Evolutionary conservation across 257 asterid species (phyloP).

Genomic region (Capsicum baccatum): DNA sequence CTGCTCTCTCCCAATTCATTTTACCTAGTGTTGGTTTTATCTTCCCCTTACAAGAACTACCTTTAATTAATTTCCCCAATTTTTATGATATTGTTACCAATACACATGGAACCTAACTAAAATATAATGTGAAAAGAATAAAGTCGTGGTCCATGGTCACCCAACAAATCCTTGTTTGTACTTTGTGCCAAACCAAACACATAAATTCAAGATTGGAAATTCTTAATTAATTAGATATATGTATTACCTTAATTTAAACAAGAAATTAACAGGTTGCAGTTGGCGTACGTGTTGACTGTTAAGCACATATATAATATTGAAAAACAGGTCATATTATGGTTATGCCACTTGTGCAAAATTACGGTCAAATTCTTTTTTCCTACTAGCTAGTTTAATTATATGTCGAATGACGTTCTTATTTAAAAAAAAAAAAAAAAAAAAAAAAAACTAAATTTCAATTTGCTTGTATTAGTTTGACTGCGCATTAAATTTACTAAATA

Average conservation of each 20-base stretch:
- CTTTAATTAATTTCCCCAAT: neutral
- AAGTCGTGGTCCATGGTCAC: conserved; percentile 20
- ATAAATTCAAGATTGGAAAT: neutral
- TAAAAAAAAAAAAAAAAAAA: neutral
- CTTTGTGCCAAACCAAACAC: neutral
- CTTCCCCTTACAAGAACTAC: neutral
- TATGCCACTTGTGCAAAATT: neutral
- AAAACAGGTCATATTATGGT: neutral
- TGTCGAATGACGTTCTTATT: neutral
- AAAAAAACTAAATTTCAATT: too few species aligned
- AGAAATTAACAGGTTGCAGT: neutral
- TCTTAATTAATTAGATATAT: neutral
- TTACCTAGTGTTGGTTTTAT: neutral
- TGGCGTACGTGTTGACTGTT: conserved; percentile 7
- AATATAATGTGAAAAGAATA: neutral
- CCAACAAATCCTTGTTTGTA: conserved; percentile 15
- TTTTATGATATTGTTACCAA: neutral
- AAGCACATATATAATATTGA: neutral
- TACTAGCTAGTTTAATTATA: neutral
- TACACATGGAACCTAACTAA: neutral
- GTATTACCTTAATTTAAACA: neutral
- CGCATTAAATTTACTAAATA: neutral
- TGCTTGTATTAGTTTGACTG: neutral
- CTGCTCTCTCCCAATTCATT: too few species aligned
- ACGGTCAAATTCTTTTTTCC: neutral